A percentile compares a stretch with the other conserved stretches of the same genome.
Conservation (phyloP, 2,329 filamentous ascomycete genomes). For the Cyphellophora attinorum region DNA sequence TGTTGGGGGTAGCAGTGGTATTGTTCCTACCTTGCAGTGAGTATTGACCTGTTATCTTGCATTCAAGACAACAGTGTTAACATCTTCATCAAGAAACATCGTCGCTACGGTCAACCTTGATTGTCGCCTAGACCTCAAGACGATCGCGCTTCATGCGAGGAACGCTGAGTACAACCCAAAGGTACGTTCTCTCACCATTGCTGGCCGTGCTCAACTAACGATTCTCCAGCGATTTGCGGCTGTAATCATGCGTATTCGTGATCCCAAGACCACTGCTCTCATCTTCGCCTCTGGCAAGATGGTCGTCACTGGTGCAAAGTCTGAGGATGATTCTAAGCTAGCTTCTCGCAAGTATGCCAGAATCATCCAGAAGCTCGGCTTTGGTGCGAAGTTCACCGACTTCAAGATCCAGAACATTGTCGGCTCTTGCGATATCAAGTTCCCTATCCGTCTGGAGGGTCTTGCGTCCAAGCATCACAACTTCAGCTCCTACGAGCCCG, state of each 20-base stretch:
- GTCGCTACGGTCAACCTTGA: constrained; percentile 97
- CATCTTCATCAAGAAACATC: constrained; percentile 68
- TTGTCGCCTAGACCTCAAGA: constrained; percentile 96
- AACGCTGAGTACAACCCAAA: constrained; percentile 99
- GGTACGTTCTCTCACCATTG: too few species aligned
- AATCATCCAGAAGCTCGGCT: constrained; percentile 98
- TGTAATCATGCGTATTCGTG: constrained; percentile 98
- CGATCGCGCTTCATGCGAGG: constrained; percentile 92
- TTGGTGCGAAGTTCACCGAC: constrained; percentile 98
- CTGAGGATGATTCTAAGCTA: constrained; percentile 94
- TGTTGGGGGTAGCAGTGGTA: constrained; percentile 77
- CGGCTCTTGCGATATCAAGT: constrained; percentile 98
- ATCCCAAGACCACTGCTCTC: constrained; percentile 94
- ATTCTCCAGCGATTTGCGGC: constrained; percentile 81
- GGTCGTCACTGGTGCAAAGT: constrained; percentile 97
- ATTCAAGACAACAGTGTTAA: constrained; percentile 36
- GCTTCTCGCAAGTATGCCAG: constrained; percentile 95
- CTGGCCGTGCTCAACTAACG: too few species aligned
- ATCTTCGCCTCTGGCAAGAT: constrained; percentile 99
- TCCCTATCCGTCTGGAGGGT: constrained; percentile 93
- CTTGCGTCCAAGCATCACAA: constrained; percentile 96
- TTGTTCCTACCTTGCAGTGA: constrained; percentile 94
- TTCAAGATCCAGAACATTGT: constrained; percentile 99
- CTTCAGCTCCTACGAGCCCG: constrained; percentile 98
- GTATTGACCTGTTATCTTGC: constrained; percentile 48